These are phyloP conservation scores for Neonectria ditissima DNA, from an alignment of 2,329 filamentous ascomycete genomes.

Conservation along the genomic window DNA sequence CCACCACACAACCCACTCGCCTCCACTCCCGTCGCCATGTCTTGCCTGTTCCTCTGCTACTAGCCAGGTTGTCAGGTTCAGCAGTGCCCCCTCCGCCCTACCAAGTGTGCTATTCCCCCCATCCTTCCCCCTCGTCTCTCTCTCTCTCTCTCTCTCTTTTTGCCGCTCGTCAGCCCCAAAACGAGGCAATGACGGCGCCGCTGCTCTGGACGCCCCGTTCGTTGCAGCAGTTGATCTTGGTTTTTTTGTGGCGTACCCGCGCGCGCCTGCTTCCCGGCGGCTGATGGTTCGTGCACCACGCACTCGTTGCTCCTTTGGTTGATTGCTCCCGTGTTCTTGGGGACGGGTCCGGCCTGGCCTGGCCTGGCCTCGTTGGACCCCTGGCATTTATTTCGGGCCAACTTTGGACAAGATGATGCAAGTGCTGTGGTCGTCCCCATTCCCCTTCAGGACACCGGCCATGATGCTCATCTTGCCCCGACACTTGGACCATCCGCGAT, in stretches of 20 bases:
- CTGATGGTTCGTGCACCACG: conserved; percentile 16
- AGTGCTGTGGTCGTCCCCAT: conserved; percentile 26
- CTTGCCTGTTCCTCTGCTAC: conserved; percentile 1
- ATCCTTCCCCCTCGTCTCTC: too few species aligned
- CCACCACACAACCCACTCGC: too few species aligned
- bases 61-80: conserved; percentile 6
- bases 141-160: neutral
- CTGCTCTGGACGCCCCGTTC: conserved; percentile 27
- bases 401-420: too few species aligned
- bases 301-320: conserved; percentile 27
- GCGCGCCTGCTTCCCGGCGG: neutral
- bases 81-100: conserved; percentile 16
- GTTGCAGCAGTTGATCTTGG: conserved; percentile 3
- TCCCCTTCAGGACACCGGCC: conserved; percentile 41
- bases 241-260: neutral
- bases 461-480: neutral
- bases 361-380: too few species aligned
- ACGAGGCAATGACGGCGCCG: conserved; percentile 35
- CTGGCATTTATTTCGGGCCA: too few species aligned
- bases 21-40: conserved; percentile 35
- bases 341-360: too few species aligned
- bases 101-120: too few species aligned
- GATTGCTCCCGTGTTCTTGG: too few species aligned
- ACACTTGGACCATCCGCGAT: conserved; percentile 11
- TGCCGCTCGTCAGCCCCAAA: conserved; percentile 39